Conservation (phyloP, 805 yeast genomes). For the Zygosaccharomyces bailii region DNA sequence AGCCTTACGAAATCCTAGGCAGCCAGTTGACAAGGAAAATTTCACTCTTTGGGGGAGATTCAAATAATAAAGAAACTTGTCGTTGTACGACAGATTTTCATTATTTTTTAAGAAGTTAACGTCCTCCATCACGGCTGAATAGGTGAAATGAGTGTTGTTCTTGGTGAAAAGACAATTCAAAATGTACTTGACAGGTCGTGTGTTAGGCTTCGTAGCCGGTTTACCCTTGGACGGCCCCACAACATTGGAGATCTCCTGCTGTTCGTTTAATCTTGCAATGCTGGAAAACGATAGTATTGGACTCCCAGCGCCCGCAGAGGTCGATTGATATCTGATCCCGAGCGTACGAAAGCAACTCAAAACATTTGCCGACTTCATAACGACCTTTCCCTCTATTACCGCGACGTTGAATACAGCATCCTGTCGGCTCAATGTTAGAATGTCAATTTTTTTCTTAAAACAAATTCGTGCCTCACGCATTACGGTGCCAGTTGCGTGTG, state of each 20-base stretch:
- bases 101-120: slow-evolving; percentile 54
- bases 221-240: slow-evolving; percentile 12
- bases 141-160: slow-evolving; percentile 79
- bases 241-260: slow-evolving; percentile 19
- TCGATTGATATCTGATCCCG: slow-evolving; percentile 12
- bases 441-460: neutral
- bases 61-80: slow-evolving; percentile 71
- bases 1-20: slow-evolving; percentile 82
- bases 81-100: slow-evolving; percentile 54
- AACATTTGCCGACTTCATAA: neutral
- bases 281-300: slow-evolving; percentile 17
- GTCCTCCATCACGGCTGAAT: slow-evolving; percentile 68
- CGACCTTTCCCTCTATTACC: neutral
- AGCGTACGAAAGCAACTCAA: neutral
- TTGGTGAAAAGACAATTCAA: slow-evolving; percentile 73
- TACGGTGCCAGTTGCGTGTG: neutral
- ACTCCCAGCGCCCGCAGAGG: slow-evolving; percentile 8
- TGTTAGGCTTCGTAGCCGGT: slow-evolving; percentile 19
- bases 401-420: neutral
- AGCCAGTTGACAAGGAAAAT: slow-evolving; percentile 72
- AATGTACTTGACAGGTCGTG: slow-evolving; percentile 56
- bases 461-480: neutral
- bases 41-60: slow-evolving; percentile 75
- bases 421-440: neutral
- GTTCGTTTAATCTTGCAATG: slow-evolving; percentile 14